Conservation (phyloP, 495 filamentous ascomycete genomes). For the Rusavskia elegans region DNA sequence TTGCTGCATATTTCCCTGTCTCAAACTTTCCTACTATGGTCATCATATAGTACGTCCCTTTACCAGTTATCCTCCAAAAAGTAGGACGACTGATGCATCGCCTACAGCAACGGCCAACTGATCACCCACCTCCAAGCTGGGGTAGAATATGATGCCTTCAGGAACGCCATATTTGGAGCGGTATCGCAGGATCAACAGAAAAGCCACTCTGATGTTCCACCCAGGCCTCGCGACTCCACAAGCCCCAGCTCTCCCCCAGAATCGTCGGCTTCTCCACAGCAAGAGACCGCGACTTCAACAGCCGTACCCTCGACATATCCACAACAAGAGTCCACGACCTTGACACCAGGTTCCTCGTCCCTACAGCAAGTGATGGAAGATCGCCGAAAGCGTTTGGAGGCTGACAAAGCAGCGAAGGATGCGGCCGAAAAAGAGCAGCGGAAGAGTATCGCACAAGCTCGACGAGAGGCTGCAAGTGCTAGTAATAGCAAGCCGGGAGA, state of each 20-base stretch:
- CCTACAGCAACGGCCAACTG: constrained; percentile 17
- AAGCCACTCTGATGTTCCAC: no score
- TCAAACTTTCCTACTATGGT: constrained; percentile 57
- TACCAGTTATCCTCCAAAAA: neutral
- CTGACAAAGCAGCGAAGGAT: constrained; percentile 19
- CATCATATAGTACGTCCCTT: constrained; percentile 48
- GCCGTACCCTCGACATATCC: no score
- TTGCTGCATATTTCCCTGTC: constrained; percentile 67
- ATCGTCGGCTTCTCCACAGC: no score
- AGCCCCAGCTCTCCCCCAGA: no score
- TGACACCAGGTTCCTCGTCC: constrained; percentile 1
- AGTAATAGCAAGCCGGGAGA: constrained; percentile 1
- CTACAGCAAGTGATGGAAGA: constrained; percentile 14
- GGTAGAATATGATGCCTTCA: constrained; percentile 13
- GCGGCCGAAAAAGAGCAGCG: constrained; percentile 12
- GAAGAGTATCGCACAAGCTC: constrained; percentile 14
- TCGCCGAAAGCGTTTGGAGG: constrained; percentile 13
- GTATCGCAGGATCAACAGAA: neutral
- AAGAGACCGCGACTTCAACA: no score
- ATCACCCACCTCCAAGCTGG: constrained; percentile 16
- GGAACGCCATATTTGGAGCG: constrained; percentile 6
- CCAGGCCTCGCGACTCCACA: no score
- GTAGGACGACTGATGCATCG: neutral
- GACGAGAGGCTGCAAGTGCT: constrained; percentile 2
- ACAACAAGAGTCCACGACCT: no score